phyloP scores from a whole-genome alignment of 75 land plant genomes.

The Pseudotsuga menziesii region DNA sequence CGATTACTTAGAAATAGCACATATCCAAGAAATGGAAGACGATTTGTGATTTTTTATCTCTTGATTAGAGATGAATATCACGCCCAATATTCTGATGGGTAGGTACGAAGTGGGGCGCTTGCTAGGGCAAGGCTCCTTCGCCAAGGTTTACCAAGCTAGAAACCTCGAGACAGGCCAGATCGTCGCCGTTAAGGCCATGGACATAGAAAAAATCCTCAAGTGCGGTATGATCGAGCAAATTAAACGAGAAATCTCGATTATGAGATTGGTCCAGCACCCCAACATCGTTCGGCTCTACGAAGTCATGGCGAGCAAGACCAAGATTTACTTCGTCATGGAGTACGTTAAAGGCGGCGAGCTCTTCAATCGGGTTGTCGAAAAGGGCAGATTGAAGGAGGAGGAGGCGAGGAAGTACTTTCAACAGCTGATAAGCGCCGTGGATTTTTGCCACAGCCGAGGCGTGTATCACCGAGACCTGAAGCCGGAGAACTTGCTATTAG shows the following conservation, averaged over 20 bases:
- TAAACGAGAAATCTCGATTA: constrained; percentile 37
- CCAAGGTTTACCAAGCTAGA: constrained; percentile 9
- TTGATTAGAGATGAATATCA: no score
- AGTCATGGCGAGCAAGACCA: constrained; percentile 20
- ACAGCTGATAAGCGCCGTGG: constrained; percentile 48
- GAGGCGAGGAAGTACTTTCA: constrained; percentile 56
- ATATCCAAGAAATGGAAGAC: no score
- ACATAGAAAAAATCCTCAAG: constrained; percentile 7
- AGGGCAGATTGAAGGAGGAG: constrained; percentile 20
- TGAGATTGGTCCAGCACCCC: constrained; percentile 37
- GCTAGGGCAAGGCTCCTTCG: constrained; percentile 12
- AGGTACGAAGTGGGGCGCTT: constrained; percentile 9
- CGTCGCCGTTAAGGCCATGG: constrained; percentile 13
- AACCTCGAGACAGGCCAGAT: constrained; percentile 3
- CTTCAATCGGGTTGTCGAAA: constrained; percentile 12
- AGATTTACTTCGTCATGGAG: constrained; percentile 35
- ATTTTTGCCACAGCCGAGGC: constrained; percentile 50
- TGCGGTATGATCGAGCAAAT: constrained; percentile 21
- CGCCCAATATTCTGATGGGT: constrained; percentile 7
- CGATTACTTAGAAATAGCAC: no score
- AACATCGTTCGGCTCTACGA: constrained; percentile 43
- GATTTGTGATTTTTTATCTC: no score
- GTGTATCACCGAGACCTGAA: constrained; percentile 60
- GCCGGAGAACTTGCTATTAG: constrained; percentile 54
- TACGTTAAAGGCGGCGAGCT: constrained; percentile 27